Base-by-base conservation (phyloP, 805 yeast genomes). In the Kodamaea hsintzibuensis region DNA sequence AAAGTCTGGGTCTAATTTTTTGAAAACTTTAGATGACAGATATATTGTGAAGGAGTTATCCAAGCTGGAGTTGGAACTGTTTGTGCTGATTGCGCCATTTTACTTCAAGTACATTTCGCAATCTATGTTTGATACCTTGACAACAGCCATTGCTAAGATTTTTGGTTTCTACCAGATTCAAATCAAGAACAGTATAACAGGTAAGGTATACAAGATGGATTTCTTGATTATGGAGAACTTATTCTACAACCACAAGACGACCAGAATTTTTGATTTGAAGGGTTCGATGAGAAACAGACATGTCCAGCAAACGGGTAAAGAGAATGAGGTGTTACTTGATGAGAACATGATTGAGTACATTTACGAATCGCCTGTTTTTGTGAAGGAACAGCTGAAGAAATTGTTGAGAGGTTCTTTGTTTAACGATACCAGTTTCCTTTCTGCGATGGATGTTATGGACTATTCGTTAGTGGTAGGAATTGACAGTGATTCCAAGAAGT, bases 361-460 rank as follows among this genome's bases (percentile, higher is more conserved):
- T 55, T 95, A 91, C 64, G 99, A 95, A 67, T 87, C 96, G 19
- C 99, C 99, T 0, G 81, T 95, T 38, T 96, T 91, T 76, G 96
- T 95, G 5, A 78, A 93, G 55, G 98, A 93, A 62, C 92, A 91
- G 62, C 93, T 91, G 65, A 95, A 95, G 66, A 86, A 89, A 61
- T 72, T 91, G 39, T 69, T 95, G 48, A 74, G 97, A 47, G 93
- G 97, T 0, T 92, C 97, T 0, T 72, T 95, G 27, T 95, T 96
- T 88, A 95, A 96, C 65, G 99, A 95, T 63, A 95, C 98, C 0
- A 74, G 95, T 13, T 96, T 95, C 67, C 73, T 95, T 51, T 91
- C 96, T 2, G 95, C 96, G 63, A 90, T 95, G 96, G 96, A 95
- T 65, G 98, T 95, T 5, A 95, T 95, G 99, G 99, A 95, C 69